Conservation (phyloP, 306 rosid species). For the Bauhinia variegata region DNA sequence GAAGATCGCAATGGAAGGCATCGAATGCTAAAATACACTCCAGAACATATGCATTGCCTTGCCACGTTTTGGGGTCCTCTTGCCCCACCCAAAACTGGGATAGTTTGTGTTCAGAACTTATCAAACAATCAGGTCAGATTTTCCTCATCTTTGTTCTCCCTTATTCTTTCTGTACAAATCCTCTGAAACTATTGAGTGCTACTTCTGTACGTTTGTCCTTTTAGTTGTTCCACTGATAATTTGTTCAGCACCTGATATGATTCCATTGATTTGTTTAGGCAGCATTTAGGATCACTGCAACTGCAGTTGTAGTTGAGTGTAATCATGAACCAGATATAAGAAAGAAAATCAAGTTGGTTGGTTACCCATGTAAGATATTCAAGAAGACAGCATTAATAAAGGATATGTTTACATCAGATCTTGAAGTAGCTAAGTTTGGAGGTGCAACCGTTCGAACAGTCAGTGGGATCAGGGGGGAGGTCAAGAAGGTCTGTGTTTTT, state of each 20-base stretch:
- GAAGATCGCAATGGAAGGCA: conserved; percentile 88
- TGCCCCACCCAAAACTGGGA: conserved; percentile 87
- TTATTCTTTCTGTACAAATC: conserved; percentile 12
- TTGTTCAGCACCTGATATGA: conserved; percentile 30
- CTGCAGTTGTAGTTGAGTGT: conserved; percentile 84
- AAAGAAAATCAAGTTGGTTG: conserved; percentile 95
- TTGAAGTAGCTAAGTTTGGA: conserved; percentile 93
- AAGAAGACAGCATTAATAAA: conserved; percentile 90
- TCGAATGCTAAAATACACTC: conserved; percentile 95
- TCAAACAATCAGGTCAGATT: conserved; percentile 76
- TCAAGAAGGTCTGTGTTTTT: conserved; percentile 76
- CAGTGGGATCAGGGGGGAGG: conserved; percentile 93
- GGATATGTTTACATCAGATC: conserved; percentile 94
- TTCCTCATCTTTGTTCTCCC: conserved; percentile 7
- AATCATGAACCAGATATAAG: conserved; percentile 74
- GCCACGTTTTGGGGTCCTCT: conserved; percentile 98
- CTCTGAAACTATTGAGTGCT: conserved; percentile 11
- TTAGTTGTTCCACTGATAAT: conserved; percentile 1
- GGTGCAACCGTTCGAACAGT: conserved; percentile 93
- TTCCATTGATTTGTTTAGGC: conserved; percentile 57
- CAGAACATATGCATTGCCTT: conserved; percentile 91
- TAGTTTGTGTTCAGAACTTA: conserved; percentile 84
- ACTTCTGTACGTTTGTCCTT: conserved; percentile 1
- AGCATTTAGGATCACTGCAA: conserved; percentile 87
- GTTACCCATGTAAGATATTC: conserved; percentile 88